These are phyloP conservation scores for Dothidotthia symphoricarpi DNA, from an alignment of 2,329 filamentous ascomycete genomes.

Conservation along the genomic window DNA sequence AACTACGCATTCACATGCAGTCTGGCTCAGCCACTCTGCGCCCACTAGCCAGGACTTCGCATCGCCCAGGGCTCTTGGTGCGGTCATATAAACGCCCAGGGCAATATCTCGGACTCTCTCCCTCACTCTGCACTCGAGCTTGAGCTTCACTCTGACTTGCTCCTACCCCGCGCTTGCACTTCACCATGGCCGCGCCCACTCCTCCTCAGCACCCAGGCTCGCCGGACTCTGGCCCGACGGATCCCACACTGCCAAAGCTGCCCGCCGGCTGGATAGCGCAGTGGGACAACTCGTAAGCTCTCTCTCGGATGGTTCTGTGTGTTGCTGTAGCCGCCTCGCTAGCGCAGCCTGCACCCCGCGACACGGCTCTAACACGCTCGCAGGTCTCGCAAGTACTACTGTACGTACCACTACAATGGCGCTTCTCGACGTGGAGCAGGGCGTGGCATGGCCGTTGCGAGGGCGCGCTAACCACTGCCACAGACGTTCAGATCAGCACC, in stretches of 20 bases:
- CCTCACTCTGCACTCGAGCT: neutral
- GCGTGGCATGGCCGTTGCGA: too few species aligned
- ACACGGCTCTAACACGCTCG: slow-evolving; percentile 20
- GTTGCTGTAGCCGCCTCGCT: slow-evolving; percentile 14
- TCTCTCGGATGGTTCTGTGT: neutral
- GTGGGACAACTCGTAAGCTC: slow-evolving; percentile 41
- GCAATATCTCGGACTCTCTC: slow-evolving; percentile 9
- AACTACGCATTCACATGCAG: neutral
- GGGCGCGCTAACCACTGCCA: neutral
- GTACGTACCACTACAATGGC: slow-evolving; percentile 15
- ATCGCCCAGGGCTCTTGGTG: slow-evolving; percentile 13
- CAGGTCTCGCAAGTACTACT: slow-evolving; percentile 44
- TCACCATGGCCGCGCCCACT: slow-evolving; percentile 37
- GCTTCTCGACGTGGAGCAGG: neutral
- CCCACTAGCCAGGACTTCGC: slow-evolving; percentile 20
- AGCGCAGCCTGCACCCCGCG: slow-evolving; percentile 15
- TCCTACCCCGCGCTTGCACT: neutral
- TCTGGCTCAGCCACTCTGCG: slow-evolving; percentile 14
- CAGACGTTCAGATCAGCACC: slow-evolving; percentile 66
- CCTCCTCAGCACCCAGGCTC: slow-evolving; percentile 38
- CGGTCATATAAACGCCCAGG: slow-evolving; percentile 23
- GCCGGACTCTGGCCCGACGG: slow-evolving; percentile 42
- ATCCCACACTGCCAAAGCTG: slow-evolving; percentile 39
- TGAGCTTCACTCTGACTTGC: neutral
- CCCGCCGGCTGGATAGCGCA: slow-evolving; percentile 44